Evolutionary conservation across 106 monocot species (phyloP).

Genomic region (Allium fistulosum): DNA sequence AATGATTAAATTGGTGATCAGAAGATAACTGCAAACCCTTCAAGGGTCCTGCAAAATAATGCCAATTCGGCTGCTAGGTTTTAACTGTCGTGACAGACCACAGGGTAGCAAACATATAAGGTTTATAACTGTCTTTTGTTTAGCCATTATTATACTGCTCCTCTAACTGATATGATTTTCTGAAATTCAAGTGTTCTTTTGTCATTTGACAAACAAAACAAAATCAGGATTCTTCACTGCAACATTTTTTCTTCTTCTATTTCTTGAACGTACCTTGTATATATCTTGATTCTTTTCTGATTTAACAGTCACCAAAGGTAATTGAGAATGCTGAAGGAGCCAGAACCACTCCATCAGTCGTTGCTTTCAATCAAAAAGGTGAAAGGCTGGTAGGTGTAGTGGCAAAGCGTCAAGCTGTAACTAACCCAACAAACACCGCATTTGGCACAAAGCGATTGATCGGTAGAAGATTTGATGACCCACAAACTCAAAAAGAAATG

Average conservation of each 20-base stretch:
- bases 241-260: too few relatives aligned
- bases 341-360: constrained; percentile 65
- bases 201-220: neutral
- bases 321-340: constrained; percentile 71
- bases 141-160: neutral
- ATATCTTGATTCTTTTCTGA: too few relatives aligned
- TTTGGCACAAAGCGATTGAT: constrained; percentile 64
- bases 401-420: constrained; percentile 65
- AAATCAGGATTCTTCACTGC: neutral
- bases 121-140: too few relatives aligned
- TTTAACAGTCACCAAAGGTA: constrained; percentile 39
- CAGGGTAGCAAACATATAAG: too few relatives aligned
- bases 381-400: constrained; percentile 52
- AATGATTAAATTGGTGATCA: too few relatives aligned
- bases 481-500: constrained; percentile 55
- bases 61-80: too few relatives aligned
- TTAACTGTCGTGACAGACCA: too few relatives aligned
- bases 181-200: neutral
- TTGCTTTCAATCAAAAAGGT: constrained; percentile 51
- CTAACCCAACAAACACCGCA: constrained; percentile 56
- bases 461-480: constrained; percentile 55
- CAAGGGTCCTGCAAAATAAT: too few relatives aligned
- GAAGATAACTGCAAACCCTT: too few relatives aligned
- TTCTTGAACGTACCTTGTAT: too few relatives aligned
- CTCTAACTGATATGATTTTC: neutral